Base-by-base conservation (phyloP, 257 asterid species). In the Scutellaria minor region DNA sequence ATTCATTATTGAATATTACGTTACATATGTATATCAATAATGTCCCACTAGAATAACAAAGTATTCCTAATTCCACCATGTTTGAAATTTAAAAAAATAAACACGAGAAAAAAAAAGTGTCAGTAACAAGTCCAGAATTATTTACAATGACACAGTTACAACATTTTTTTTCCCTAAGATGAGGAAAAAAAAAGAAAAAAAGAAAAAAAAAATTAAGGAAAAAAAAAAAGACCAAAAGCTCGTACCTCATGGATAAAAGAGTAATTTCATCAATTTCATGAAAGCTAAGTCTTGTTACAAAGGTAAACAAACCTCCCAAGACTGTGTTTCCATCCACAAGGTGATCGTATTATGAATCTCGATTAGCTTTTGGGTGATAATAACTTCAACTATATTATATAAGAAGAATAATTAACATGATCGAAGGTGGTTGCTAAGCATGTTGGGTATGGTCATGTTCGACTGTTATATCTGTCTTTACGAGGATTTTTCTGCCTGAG, bases 401-500 rank as follows among this genome's bases (percentile, higher is more conserved):
- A 41, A 57, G 56, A 44, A 48, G 48, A 45, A 48, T 20, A 27
- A 52, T 60, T 15, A 50, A 61, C 46, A 9, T 78, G 51, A 44
- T 39, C 5, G 5, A 31, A 31, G 20, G n/a, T 62, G 68, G 18
- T 44, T 6, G 46, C 71, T 55, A 59, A 51, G 51, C 10, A 41
- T 3, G 81, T 70, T 15, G 72, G 77, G 46, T 64, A 40, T 11
- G 80, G 51, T 57, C 69, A 15, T 56, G 77, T 62, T 7, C 55
- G 66, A 10, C 65, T 14, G 9, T 54, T 66, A 42, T 71, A 27
- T 27, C 20, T 37, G 27, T 65, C 63, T 57, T 56, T 73, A 47
- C 24, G 71, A 9, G 77, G 73, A 22, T 72, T 64, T 79, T 1
- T 82, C 87, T 1, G 85, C 84, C 62, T 84, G 83, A 68, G 85